Base-by-base conservation (phyloP, 352 stramenopile genomes). In the Phytophthora macrochlamydospora region DNA sequence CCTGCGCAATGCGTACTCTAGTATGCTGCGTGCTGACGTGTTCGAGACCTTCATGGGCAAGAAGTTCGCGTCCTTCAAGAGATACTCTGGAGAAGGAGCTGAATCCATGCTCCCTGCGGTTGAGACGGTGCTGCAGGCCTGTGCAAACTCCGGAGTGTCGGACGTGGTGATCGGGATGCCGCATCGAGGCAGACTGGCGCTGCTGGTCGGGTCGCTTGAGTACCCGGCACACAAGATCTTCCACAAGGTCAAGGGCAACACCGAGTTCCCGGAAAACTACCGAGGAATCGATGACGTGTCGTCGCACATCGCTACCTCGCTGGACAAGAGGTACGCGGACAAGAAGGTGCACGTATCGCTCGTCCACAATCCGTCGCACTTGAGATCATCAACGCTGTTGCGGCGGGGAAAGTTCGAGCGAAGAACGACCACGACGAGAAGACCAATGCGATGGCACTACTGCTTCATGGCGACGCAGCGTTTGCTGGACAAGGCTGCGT, bases 351-450 rank as follows among this genome's bases (percentile, higher is more conserved):
- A 91, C 64, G 83, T 96, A n/a, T 95, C 87, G 29, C 67, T 97
- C 32, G 66, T 95, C 31, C 85, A 93, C 70, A 97, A 97, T 43
- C 89, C 90, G 38, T 95, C 84, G 18, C 90, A 97, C 56, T 62
- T 97, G 45, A 96, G 81, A 93, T 93, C 51, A 95, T 96, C 71
- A 96, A 96, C 52, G 71, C 88, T 6, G 87, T 97, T 35, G 85
- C 85, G 7, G 80, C 86, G 0, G 90, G 89, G 31, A 97, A 97
- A 66, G 87, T 91, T 38, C 83, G 90, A 46, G 87, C 89, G 14
- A 95, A 94, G 72, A 87, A 84, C 43, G 85, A 95, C 58, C 75
- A 55, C 4, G 67, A 73, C 11, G 37, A 13, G 8, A 65, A 52
- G 2, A 73, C 73, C 4, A 83, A 81, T 37, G 85, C 89, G 18